Base-by-base conservation (phyloP, 2,329 filamentous ascomycete species). In the Lasiodiplodia sp. region DNA sequence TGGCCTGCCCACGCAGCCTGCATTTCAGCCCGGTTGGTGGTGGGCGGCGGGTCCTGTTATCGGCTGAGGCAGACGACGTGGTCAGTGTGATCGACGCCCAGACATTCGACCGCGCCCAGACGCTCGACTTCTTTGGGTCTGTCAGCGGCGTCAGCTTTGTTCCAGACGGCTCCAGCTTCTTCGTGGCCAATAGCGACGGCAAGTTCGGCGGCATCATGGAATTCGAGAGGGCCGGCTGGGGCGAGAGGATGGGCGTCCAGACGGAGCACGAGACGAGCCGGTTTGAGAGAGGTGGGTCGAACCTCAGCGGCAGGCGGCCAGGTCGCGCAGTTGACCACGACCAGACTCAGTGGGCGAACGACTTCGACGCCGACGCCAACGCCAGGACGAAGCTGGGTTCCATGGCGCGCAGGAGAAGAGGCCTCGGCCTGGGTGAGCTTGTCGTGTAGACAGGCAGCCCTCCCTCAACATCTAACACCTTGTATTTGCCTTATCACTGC, bases 21-120 rank as follows among this genome's bases (percentile, higher is more conserved):
- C 86, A 86, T 47, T 95, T 94, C 79, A 92, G 91, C 0, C 91
- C 92, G 0, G 78, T 88, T 2, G 91, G 91, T 21, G 88, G 88
- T 63, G 91, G 91, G 2, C 86, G 85, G 71, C 85, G 86, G 3
- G 84, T 92, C 1, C 84, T 95, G 14, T 85, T 93, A 12, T 89
- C 89, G 2, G 91, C 91, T 2, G 92, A 95, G 77, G 90, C 92
- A 75, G 91, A 92, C 40, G 92, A 95, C 75, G 87, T 87, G 69
- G 80, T 95, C 74, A 89, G 86, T 75, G 82, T 94, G 56, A 89
- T 94, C 72, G 89, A 94, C 71, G 90, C 88, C 0, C 75, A 86
- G 73, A 88, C 83, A 0, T 92, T 89, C 73, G 78, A 82, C 25
- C 84, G 84, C n/a, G 88, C 89, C 77, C 92, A 94, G 78, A 87